Evolutionary conservation across 441 rosid species (phyloP).

Genomic region (Gossypium gossypioides): DNA sequence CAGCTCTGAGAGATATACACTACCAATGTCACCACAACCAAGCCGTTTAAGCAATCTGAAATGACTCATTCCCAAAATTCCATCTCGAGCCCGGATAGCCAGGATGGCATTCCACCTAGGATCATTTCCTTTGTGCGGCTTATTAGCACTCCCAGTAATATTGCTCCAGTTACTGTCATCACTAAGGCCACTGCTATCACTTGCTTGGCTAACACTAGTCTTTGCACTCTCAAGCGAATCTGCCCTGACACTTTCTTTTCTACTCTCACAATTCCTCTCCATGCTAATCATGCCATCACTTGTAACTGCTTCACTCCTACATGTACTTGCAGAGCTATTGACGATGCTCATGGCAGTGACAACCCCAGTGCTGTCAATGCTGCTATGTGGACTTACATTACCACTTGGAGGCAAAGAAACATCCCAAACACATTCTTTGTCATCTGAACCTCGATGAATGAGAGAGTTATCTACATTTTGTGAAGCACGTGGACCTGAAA

Average conservation of each 20-base stretch:
- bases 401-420: constrained; percentile 90
- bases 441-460: constrained; percentile 55
- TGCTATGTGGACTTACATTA: constrained; percentile 74
- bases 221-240: constrained; percentile 87
- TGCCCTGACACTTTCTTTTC: constrained; percentile 55
- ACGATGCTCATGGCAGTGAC: constrained; percentile 75
- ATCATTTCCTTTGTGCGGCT: constrained; percentile 95
- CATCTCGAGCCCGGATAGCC: constrained; percentile 73
- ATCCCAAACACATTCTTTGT: constrained; percentile 91
- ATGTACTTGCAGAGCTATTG: constrained; percentile 65
- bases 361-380: constrained; percentile 64
- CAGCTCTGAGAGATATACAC: constrained; percentile 84
- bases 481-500: constrained; percentile 44
- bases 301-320: constrained; percentile 49
- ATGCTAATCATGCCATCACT: constrained; percentile 71
- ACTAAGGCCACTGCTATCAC: constrained; percentile 84
- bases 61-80: constrained; percentile 81
- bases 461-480: constrained; percentile 52
- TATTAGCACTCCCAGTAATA: constrained; percentile 67
- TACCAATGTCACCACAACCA: constrained; percentile 95
- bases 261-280: constrained; percentile 63
- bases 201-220: constrained; percentile 80
- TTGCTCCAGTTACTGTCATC: constrained; percentile 98
- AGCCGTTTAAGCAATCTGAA: constrained; percentile 80
- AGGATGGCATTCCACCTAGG: constrained; percentile 94